Evolutionary conservation across 768 basidiomycete genomes (phyloP).

Genomic region (Gelatoporia subvermispora): DNA sequence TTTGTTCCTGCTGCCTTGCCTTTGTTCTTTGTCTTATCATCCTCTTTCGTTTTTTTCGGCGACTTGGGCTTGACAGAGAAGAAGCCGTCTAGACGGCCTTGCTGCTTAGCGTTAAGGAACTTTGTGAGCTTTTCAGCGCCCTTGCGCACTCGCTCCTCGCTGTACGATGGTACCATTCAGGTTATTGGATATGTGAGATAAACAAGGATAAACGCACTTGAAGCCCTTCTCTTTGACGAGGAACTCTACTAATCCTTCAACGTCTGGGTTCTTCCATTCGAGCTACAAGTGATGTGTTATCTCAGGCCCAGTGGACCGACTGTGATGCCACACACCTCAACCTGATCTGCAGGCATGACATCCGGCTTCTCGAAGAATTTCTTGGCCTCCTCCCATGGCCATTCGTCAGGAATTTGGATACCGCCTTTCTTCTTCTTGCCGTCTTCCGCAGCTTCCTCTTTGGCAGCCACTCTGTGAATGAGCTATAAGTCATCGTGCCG

Average conservation of each 20-base stretch:
- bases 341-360: slow-evolving; percentile 76
- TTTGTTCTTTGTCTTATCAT: slow-evolving; percentile 31
- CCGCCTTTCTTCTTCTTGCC: slow-evolving; percentile 75
- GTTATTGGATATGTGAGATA: background rate
- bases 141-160: slow-evolving; percentile 94
- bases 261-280: slow-evolving; percentile 91
- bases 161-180: slow-evolving; percentile 27
- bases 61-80: slow-evolving; percentile 73
- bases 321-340: slow-evolving; percentile 55
- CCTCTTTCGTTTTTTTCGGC: slow-evolving; percentile 41
- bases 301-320: background rate
- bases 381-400: slow-evolving; percentile 97
- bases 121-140: slow-evolving; percentile 92
- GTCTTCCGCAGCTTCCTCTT: slow-evolving; percentile 36
- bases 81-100: slow-evolving; percentile 94
- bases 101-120: slow-evolving; percentile 84
- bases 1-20: slow-evolving; percentile 33
- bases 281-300: slow-evolving; percentile 44
- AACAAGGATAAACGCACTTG: slow-evolving; percentile 54
- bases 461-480: slow-evolving; percentile 34
- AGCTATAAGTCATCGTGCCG: background rate
- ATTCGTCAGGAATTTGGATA: slow-evolving; percentile 82
- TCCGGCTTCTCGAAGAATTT: slow-evolving; percentile 86
- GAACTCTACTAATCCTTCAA: slow-evolving; percentile 92
- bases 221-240: slow-evolving; percentile 94